phyloP scores from a whole-genome alignment of 2,329 filamentous ascomycete genomes.

The Hyphodiscus sp. region DNA sequence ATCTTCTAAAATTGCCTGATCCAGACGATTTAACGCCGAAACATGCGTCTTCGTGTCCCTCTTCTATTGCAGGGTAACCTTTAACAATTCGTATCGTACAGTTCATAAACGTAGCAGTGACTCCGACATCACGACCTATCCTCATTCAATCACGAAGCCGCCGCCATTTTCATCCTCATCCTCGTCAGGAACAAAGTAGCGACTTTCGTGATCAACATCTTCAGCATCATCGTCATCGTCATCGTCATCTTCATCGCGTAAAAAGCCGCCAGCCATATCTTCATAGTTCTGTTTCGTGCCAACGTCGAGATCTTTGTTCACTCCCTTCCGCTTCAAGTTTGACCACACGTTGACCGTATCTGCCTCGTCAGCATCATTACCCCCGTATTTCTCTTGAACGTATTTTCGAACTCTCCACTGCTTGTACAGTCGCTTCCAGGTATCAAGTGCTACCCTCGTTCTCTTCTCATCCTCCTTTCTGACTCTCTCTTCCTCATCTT shows the following conservation, averaged over 20 bases:
- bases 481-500: conserved; percentile 66
- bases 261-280: conserved; percentile 54
- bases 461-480: conserved; percentile 81
- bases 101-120: no score
- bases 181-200: conserved; percentile 27
- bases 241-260: conserved; percentile 44
- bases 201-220: conserved; percentile 13
- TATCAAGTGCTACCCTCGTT: conserved; percentile 62
- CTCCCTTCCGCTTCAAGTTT: conserved; percentile 32
- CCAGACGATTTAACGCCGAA: no score
- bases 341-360: conserved; percentile 50
- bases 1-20: no score
- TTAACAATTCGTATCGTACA: conserved; percentile 2
- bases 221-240: conserved; percentile 6
- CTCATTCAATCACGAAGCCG: conserved; percentile 24
- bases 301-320: conserved; percentile 24
- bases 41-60: no score
- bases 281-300: conserved; percentile 35
- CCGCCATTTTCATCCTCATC: conserved; percentile 22
- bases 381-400: conserved; percentile 69
- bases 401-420: conserved; percentile 76
- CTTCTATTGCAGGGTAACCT: conserved; percentile 13
- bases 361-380: conserved; percentile 43
- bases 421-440: conserved; percentile 84
- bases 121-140: no score